Conservation (phyloP, 2,329 filamentous ascomycete genomes). For the Parascedosporium putredinis region DNA sequence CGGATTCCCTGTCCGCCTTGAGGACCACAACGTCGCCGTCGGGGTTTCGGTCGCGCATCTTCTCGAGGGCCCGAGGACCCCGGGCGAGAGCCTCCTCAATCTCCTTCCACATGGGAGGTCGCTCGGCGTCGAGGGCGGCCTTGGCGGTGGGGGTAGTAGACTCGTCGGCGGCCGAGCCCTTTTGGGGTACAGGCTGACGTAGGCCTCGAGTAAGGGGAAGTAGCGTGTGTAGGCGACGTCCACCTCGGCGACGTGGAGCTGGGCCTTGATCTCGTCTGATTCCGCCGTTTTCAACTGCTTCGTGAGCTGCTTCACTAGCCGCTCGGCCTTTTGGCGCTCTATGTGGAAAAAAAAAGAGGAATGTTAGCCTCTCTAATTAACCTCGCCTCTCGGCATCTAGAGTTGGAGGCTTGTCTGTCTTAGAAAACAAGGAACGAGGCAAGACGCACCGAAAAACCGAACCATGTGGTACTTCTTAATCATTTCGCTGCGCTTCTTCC, state of each 20-base stretch:
- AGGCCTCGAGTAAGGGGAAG: conserved; percentile 60
- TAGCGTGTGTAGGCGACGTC: conserved; percentile 67
- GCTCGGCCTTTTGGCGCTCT: conserved; percentile 65
- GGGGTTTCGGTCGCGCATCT: conserved; percentile 39
- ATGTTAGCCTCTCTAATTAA: too few species aligned
- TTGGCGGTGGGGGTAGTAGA: conserved; percentile 27
- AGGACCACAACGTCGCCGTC: conserved; percentile 1
- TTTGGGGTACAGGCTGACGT: conserved; percentile 52
- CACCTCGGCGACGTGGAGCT: conserved; percentile 60
- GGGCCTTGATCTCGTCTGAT: conserved; percentile 36
- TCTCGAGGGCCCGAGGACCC: conserved; percentile 39
- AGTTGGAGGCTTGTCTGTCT: background rate
- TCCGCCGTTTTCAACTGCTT: conserved; percentile 38
- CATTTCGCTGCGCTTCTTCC: conserved; percentile 56
- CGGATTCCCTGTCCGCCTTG: conserved; percentile 12
- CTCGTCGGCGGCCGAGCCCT: conserved; percentile 26
- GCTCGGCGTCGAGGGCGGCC: conserved; percentile 33
- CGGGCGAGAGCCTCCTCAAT: conserved; percentile 56
- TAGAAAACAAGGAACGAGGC: background rate
- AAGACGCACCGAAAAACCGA: conserved; percentile 62
- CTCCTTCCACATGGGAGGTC: conserved; percentile 54
- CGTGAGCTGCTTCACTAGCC: conserved; percentile 54
- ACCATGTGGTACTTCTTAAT: conserved; percentile 76
- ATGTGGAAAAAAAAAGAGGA: background rate
- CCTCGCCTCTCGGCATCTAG: too few species aligned